A percentile compares a stretch with the other conserved stretches of the same genome.
phyloP scores from a whole-genome alignment of 768 basidiomycete genomes.

The Amanita pseudoporphyria region DNA sequence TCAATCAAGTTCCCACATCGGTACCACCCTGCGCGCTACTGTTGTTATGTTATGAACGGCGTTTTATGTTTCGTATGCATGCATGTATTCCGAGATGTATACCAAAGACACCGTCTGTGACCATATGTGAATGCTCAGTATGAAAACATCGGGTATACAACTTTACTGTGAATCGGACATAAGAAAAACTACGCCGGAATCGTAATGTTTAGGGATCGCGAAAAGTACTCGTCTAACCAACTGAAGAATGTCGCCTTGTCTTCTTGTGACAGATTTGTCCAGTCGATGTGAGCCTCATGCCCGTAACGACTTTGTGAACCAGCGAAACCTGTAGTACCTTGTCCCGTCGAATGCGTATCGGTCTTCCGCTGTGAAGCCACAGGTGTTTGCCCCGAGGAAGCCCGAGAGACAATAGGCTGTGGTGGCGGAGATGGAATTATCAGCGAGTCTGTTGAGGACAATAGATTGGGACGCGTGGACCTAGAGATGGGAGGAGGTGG shows the following conservation, averaged over 20 bases:
- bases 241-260: constrained; percentile 68
- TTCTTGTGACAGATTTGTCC: constrained; percentile 54
- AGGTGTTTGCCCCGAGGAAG: neutral
- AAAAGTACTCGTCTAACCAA: constrained; percentile 80
- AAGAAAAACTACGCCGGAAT: neutral
- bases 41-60: neutral
- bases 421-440: constrained; percentile 1
- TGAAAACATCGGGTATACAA: too few relatives aligned
- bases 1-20: neutral
- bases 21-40: neutral
- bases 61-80: neutral
- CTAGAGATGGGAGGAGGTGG: constrained; percentile 21
- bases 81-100: neutral
- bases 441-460: constrained; percentile 5
- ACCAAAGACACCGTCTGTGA: neutral
- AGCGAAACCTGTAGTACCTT: neutral
- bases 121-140: neutral
- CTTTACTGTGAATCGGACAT: too few relatives aligned
- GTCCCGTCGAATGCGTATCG: constrained; percentile 2
- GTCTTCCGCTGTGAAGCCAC: neutral
- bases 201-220: constrained; percentile 26
- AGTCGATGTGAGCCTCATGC: constrained; percentile 38
- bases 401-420: constrained; percentile 3
- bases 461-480: constrained; percentile 21
- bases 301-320: neutral